Evolutionary conservation across 2,329 filamentous ascomycete species (phyloP).

Genomic region (Tolypocladium guangdongense): DNA sequence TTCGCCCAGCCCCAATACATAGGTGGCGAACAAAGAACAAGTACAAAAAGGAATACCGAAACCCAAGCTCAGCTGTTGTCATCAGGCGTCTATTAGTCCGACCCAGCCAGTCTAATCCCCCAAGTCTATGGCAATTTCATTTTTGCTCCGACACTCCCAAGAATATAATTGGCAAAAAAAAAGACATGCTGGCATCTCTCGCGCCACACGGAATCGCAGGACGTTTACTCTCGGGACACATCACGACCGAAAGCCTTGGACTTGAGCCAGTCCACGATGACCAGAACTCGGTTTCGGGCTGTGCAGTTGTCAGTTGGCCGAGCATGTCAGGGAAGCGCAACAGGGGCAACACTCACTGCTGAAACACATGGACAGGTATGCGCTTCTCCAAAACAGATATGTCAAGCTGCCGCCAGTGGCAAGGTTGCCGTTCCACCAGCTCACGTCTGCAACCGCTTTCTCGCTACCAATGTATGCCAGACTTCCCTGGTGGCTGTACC

Average conservation of each 20-base stretch:
- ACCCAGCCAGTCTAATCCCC: conserved; percentile 1
- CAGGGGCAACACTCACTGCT: conserved; percentile 61
- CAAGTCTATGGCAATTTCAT: conserved; percentile 4
- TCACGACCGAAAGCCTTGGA: conserved; percentile 94
- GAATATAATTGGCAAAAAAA: not conserved
- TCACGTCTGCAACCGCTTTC: conserved; percentile 93
- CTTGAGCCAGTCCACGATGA: conserved; percentile 92
- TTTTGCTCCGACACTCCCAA: conserved; percentile 2
- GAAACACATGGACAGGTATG: conserved; percentile 99
- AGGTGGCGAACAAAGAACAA: not conserved
- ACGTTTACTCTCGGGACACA: conserved; percentile 67
- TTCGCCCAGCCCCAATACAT: not conserved
- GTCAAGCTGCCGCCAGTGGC: conserved; percentile 88
- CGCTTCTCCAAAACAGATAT: conserved; percentile 96
- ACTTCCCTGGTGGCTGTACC: conserved; percentile 96
- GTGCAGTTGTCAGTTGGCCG: conserved; percentile 7
- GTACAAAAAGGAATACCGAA: not conserved
- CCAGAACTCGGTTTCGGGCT: conserved; percentile 91
- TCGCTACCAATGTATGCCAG: conserved; percentile 97
- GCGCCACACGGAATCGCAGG: not conserved
- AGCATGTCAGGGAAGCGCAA: not conserved
- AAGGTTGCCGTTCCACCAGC: conserved; percentile 94
- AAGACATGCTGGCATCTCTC: not conserved
- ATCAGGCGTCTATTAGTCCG: conserved; percentile 1
- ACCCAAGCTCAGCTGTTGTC: not conserved